A percentile compares a stretch with the other conserved stretches of the same genome.
phyloP scores from a whole-genome alignment of 2,329 filamentous ascomycete genomes.

The Penicillium capsulatum region DNA sequence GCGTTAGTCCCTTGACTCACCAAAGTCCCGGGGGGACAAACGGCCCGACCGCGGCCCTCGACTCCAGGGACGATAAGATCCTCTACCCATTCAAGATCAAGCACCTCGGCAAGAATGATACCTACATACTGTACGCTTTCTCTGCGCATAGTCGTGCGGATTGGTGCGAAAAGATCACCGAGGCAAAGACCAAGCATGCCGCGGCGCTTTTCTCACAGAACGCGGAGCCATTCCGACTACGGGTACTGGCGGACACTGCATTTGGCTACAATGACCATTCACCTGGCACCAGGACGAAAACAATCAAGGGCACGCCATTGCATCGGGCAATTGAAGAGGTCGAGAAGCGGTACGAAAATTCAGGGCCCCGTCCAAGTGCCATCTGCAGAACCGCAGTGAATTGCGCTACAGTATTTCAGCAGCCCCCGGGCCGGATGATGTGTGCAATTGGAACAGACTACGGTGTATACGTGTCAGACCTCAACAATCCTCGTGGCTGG shows the following conservation, averaged over 20 bases:
- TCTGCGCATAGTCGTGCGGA: conserved; percentile 70
- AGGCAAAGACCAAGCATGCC: conserved; percentile 91
- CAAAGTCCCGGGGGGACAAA: conserved; percentile 63
- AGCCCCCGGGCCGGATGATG: conserved; percentile 75
- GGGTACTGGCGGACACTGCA: conserved; percentile 86
- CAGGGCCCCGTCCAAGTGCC: conserved; percentile 64
- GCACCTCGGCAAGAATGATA: conserved; percentile 81
- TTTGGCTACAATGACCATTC: conserved; percentile 55
- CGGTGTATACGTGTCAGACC: conserved; percentile 85
- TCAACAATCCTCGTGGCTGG: conserved; percentile 88
- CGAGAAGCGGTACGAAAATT: conserved; percentile 64
- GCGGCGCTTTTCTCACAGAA: conserved; percentile 85
- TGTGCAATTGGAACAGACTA: conserved; percentile 93
- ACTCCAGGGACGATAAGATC: conserved; percentile 71
- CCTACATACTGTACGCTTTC: conserved; percentile 84
- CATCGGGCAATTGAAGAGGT: conserved; percentile 87
- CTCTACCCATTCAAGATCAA: conserved; percentile 94
- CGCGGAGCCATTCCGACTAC: conserved; percentile 87
- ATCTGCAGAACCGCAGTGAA: conserved; percentile 85
- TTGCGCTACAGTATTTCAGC: conserved; percentile 84
- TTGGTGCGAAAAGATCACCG: conserved; percentile 90
- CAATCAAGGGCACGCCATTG: conserved; percentile 84
- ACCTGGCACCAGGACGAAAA: conserved; percentile 62
- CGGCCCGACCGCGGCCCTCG: conserved; percentile 47
- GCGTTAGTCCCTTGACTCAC: conserved; percentile 53